Evolutionary conservation across 306 rosid genomes (phyloP), one percentile per base, ranked within the genome.

Genomic region (Corylus americana): DNA sequence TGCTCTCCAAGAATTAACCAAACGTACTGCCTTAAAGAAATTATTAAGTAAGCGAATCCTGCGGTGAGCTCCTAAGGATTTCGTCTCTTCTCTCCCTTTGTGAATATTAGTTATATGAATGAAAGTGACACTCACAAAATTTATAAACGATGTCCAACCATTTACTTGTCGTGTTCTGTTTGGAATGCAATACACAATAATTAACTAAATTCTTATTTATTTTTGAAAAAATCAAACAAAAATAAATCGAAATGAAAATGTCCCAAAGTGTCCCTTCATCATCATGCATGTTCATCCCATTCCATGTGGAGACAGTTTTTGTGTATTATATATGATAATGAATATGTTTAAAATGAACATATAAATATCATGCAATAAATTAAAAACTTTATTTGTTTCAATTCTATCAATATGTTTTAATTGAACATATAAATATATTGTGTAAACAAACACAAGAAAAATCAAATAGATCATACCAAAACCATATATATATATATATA

Each of bases 11-110:
- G 13, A 2, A 68, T 22, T 22, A 22, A 22, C 57, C 79, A 55
- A 67, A 57, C 57, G 25, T 22, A 12, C 5, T 54, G 53, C 67
- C 45, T 31, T 35, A 8, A 55, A 44, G 59, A 29, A 18, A 45
- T 57, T 2, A 42, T 55, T 2, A 42, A 61, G 82, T 85, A 80
- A 70, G 86, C 77, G 83, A 87, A 90, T 90, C 91, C 80, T 81
- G 57, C 27, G 82, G 25, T 85, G 88, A 82, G 88, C 75, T 87
- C 89, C 78, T 53, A n/a, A 3, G 20, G 88, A 85, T 83, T 85
- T 81, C 18, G 74, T 70, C 67, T 75, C 42, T 71, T 13, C 82
- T 13, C 82, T 73, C 78, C 55, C 31, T 29, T 68, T 27, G 69
- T 44, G 53, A 50, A 17, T 79, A 74, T 79, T 74, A 85, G 69